Base-by-base conservation (phyloP, 148 eudicot genomes). In the Vaccinium myrtillus region DNA sequence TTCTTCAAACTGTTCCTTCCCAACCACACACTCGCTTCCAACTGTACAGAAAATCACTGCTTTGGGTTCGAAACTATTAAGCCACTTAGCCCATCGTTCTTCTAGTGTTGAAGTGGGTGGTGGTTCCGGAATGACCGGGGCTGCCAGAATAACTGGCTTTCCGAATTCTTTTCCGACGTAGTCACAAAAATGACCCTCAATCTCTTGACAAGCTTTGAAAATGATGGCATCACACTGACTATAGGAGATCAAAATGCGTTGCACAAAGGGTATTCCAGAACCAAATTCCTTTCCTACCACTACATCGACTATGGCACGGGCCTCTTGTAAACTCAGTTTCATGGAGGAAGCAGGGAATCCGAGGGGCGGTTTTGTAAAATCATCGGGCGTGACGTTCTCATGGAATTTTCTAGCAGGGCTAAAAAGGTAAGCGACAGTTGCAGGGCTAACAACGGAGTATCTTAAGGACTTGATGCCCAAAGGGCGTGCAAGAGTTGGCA, bases 21-120 rank as follows among this genome's bases (percentile, higher is more conserved):
- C 50, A 0, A 92, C 85, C 32, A 82, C 67, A 61, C 89, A 86
- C 75, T 92, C 91, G 14, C 95, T 92, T 21, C 93, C 95, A 53
- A 92, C 87, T 1, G 93, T 87, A 80, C 94, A 92, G 83, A 73
- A 92, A 59, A 91, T 75, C 2, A 87, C 92, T 1, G 86, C 79
- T 23, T 79, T 87, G 7, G 85, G 21, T 8, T 74, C 18, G 73
- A 87, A 91, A 14, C 78, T 58, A 4, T 86, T 87, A 65, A 93
- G 81, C 92, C 94, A 91, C 46, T 32, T 56, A 10, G 85, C 87
- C 87, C 90, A 86, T 67, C 67, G 43, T 39, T 85, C 88, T 12
- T 91, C 95, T 21, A 89, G 88, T 10, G 75, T 32, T 25, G 85
- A 84, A 61, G 25, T 12, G 11, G 59, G 63, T 1, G 89, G 87